Evolutionary conservation across 306 rosid genomes (phyloP).

Genomic region (Lathyrus aphaca): DNA sequence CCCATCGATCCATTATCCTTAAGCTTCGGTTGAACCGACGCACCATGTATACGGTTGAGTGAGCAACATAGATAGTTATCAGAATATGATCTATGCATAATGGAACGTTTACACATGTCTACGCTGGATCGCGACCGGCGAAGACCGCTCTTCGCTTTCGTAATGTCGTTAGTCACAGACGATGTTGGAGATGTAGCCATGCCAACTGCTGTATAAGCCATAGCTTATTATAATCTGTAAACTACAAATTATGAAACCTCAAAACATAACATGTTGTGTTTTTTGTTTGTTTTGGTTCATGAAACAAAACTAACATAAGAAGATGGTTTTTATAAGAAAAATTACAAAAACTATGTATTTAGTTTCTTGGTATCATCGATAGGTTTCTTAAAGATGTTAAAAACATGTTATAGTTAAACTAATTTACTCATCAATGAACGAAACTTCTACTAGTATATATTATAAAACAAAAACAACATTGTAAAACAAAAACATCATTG

Average conservation of each 20-base stretch:
- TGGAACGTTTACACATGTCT: constrained; percentile 46
- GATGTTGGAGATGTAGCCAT: constrained; percentile 57
- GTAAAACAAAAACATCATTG: constrained; percentile 33
- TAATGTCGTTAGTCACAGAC: constrained; percentile 40
- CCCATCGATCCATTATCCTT: constrained; percentile 56
- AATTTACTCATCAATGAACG: constrained; percentile 32
- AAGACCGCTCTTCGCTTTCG: constrained; percentile 50
- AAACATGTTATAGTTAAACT: constrained; percentile 34
- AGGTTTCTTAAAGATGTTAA: constrained; percentile 21
- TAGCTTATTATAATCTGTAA: constrained; percentile 37
- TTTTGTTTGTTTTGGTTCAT: constrained; percentile 29
- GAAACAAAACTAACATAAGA: constrained; percentile 34
- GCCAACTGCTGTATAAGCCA: constrained; percentile 58
- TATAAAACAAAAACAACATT: constrained; percentile 33
- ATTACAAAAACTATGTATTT: neutral
- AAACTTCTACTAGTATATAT: constrained; percentile 16
- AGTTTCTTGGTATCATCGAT: constrained; percentile 51
- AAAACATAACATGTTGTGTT: constrained; percentile 1
- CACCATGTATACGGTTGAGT: constrained; percentile 48
- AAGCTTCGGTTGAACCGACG: constrained; percentile 54
- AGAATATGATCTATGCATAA: constrained; percentile 58
- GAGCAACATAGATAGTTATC: constrained; percentile 66
- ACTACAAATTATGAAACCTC: constrained; percentile 12
- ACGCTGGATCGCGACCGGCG: constrained; percentile 60
- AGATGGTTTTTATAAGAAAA: constrained; percentile 41